Evolutionary conservation across 371 early-diverging fungal species (phyloP), one percentile per base, ranked within the genome.

Genomic region (Encephalitozoon romaleae): DNA sequence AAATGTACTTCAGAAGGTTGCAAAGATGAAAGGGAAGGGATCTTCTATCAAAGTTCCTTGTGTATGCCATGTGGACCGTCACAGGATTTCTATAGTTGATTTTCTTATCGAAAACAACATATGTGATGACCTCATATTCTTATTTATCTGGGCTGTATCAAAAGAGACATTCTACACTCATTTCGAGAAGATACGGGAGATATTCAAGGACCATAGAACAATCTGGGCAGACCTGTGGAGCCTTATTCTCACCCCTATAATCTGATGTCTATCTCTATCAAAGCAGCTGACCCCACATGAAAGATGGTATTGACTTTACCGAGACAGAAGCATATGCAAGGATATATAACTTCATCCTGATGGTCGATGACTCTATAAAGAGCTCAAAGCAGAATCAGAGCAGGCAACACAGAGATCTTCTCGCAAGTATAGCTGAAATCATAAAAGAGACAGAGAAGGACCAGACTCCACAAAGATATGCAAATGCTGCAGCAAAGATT

Each of bases 401-500:
- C 43, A 12, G 54, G 12, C 30, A 11, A 28, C 21, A 63, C 25
- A 54, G n/a, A 12, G 23, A 63, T 6, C 23, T 66, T 23, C 47
- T 54, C 25, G 45, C 12, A 51, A 11, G 30, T 9, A 70, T 67
- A 4, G 9, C 34, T 30, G 32, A 18, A 9, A 65, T 76, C 15
- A 63, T 76, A 45, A 42, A 52, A 1, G 52, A 21, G 0, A 74
- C 74, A 5, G 64, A 43, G 18, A 47, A 74, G 42, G 70, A 70
- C 15, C 32, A 0, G 4, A 41, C 55, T 54, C 34, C 26, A 18
- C 47, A 54, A n/a, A 63, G 80, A 42, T 79, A 59, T 70, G 80
- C 80, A 15, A 79, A 79, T 47, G 18, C 34, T 8, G 77, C 76
- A 25, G 52, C 68, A n/a, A 67, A 49, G 21, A 47, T 9, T 1